Evolutionary conservation across 2,329 filamentous ascomycete species (phyloP), one percentile per base, ranked within the genome.

Genomic region (Torrubiella hemipterigena): DNA sequence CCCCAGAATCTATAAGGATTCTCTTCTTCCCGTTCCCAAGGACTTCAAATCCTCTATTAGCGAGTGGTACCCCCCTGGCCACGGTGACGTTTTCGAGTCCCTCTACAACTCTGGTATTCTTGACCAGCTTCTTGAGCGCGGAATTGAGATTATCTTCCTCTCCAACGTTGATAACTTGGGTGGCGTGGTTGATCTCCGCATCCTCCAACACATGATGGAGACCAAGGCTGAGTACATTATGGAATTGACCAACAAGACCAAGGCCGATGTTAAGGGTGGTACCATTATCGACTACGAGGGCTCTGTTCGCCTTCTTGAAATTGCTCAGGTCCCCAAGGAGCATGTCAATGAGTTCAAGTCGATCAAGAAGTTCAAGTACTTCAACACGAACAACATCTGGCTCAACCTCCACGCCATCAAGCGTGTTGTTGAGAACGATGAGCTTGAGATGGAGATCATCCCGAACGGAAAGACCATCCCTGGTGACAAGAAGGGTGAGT

Each of bases 331-430:
- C 21, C 91, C 91, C 63, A 98, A 96, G 77, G 85, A 98, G 71
- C 91, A 98, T 65, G 84, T 91, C 59, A 96, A 98, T 67, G 91
- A 98, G 69, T 98, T 98, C 84, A 98, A 98, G 79, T 95, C 87
- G 29, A 98, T 98, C 73, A 98, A 98, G 81, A 98, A 98, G 75
- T 98, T 98, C 81, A 95, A 93, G 75, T 98, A 98, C 78, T 98
- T 98, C 81, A 98, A 98, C 77, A 98, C 91, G 63, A 98, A 98
- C 82, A 98, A 98, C 76, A 95, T 98, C 65, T 98, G 91, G 91
- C 82, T 98, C 73, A 94, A 94, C 68, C 73, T 95, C 49, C 79
- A 84, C 56, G 91, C 91, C 46, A 82, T 98, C 65, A 96, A 96
- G 81, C 87, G 91, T 38, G 86, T 98, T 33, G 91, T 98, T 7